Conservation (phyloP, 768 basidiomycete species). For the Amanita pseudoporphyria region DNA sequence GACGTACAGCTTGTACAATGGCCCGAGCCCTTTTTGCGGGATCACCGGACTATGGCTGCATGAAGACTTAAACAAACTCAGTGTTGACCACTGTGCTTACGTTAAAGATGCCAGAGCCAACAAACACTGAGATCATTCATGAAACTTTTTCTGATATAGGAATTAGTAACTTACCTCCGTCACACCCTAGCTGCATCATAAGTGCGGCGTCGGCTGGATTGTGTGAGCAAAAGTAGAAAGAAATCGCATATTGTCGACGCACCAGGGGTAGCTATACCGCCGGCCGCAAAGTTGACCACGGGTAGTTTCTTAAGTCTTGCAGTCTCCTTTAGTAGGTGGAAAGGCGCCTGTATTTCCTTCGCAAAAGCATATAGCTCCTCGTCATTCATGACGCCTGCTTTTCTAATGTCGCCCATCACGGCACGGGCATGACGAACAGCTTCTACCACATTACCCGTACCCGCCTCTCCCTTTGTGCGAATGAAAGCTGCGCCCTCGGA, state of each 20-base stretch:
- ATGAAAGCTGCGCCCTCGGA: conserved; percentile 98
- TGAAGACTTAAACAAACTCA: neutral
- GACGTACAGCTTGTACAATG: conserved; percentile 84
- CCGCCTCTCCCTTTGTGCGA: conserved; percentile 92
- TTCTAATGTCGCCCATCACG: conserved; percentile 77
- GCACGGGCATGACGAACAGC: conserved; percentile 90
- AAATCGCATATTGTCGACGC: conserved; percentile 10
- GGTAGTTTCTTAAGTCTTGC: conserved; percentile 90
- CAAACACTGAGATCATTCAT: conserved; percentile 58
- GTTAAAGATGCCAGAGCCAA: conserved; percentile 96
- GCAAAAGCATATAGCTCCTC: conserved; percentile 93
- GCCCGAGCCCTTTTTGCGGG: conserved; percentile 91
- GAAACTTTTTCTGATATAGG: neutral
- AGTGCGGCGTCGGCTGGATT: conserved; percentile 82
- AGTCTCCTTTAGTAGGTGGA: conserved; percentile 92
- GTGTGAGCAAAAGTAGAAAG: conserved; percentile 7
- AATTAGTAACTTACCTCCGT: conserved; percentile 62
- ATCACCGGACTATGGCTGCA: conserved; percentile 61
- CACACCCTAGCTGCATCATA: conserved; percentile 98
- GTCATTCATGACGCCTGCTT: conserved; percentile 81
- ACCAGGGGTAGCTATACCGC: conserved; percentile 90
- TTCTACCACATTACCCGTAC: conserved; percentile 85
- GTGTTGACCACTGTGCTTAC: conserved; percentile 30
- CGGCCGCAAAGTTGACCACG: conserved; percentile 95
- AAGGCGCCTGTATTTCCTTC: conserved; percentile 88